phyloP scores from a whole-genome alignment of 129 eudicot species.

The Erigeron canadensis region DNA sequence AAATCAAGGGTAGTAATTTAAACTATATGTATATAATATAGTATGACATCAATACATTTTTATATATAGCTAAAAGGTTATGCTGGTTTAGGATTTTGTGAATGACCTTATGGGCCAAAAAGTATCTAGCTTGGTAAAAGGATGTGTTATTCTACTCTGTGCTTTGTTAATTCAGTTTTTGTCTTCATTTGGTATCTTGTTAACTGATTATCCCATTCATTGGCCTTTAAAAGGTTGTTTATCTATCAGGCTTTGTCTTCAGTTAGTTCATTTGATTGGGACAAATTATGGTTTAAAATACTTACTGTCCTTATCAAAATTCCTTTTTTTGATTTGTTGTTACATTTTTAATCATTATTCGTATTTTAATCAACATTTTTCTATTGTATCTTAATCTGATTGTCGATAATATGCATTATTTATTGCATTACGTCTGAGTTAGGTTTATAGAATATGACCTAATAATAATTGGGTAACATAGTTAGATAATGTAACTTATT shows the following conservation, averaged over 20 bases:
- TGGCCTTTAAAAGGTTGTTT: background rate
- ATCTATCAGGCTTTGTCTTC: slow-evolving; percentile 6
- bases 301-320: slow-evolving; percentile 17
- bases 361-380: background rate
- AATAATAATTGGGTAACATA: slow-evolving; percentile 17
- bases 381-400: background rate
- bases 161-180: slow-evolving; percentile 24
- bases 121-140: background rate
- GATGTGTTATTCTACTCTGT: background rate
- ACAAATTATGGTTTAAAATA: slow-evolving; percentile 23
- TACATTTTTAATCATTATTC: slow-evolving; percentile 10
- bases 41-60: background rate
- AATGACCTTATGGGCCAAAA: background rate
- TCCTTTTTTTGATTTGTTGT: slow-evolving; percentile 22
- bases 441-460: slow-evolving; percentile 15
- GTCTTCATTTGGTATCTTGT: slow-evolving; percentile 19
- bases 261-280: slow-evolving; percentile 24
- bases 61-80: background rate
- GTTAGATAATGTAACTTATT: background rate
- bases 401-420: slow-evolving; percentile 13
- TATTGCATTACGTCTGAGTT: slow-evolving; percentile 12
- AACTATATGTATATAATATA: background rate
- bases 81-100: too few species aligned
- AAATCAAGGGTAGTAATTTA: background rate
- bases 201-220: slow-evolving; percentile 12